Evolutionary conservation across 345 rosid species (phyloP).

Genomic region (Boechera divaricarpa): DNA sequence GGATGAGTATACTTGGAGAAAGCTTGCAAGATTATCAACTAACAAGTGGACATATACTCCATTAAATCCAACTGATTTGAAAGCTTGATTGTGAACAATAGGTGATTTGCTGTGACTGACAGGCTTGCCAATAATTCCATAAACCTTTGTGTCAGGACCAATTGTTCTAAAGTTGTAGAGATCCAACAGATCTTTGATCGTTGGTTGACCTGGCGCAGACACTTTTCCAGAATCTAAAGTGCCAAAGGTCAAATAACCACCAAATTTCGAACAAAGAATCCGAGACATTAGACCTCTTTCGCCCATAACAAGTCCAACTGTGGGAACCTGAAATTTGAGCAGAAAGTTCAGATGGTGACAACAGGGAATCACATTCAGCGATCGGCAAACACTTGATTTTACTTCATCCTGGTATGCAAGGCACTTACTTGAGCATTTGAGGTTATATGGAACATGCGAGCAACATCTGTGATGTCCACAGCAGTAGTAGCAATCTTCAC

Average conservation of each 20-base stretch:
- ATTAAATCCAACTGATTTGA: slow-evolving; percentile 77
- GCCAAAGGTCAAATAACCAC: slow-evolving; percentile 92
- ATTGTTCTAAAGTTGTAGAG: slow-evolving; percentile 81
- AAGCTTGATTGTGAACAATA: slow-evolving; percentile 81
- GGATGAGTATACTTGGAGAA: slow-evolving; percentile 80
- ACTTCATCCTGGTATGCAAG: background rate
- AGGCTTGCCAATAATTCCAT: slow-evolving; percentile 92
- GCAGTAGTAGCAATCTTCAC: slow-evolving; percentile 95
- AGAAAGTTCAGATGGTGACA: background rate
- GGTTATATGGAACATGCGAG: slow-evolving; percentile 82
- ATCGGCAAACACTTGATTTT: background rate
- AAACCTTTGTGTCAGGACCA: slow-evolving; percentile 89
- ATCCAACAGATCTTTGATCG: slow-evolving; percentile 70
- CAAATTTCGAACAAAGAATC: slow-evolving; percentile 86
- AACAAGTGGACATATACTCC: slow-evolving; percentile 80
- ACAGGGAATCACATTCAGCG: slow-evolving; percentile 19
- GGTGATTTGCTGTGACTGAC: slow-evolving; percentile 97
- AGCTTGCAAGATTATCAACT: slow-evolving; percentile 76
- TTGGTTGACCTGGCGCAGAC: slow-evolving; percentile 97
- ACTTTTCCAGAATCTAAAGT: slow-evolving; percentile 77
- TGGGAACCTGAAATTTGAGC: slow-evolving; percentile 68
- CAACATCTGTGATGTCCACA: slow-evolving; percentile 81
- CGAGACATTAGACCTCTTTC: slow-evolving; percentile 91
- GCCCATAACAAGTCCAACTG: slow-evolving; percentile 90
- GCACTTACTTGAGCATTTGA: slow-evolving; percentile 82